Evolutionary conservation across 805 yeast genomes (phyloP), one percentile per base, ranked within the genome.

Genomic region (Metschnikowia vanudenii): DNA sequence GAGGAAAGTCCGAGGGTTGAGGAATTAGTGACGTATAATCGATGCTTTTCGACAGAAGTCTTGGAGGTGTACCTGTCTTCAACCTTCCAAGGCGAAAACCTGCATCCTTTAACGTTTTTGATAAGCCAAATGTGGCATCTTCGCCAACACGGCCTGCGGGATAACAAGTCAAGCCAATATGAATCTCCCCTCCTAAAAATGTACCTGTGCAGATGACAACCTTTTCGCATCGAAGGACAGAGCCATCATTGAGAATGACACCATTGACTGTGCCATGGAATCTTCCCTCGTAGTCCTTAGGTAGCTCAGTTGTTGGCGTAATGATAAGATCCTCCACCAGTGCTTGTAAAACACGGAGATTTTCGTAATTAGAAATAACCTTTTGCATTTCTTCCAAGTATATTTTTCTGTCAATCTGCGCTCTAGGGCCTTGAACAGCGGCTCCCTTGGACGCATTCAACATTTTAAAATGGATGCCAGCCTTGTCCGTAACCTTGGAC

Each of bases 361-460:
- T 80, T 9, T 73, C 69, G 61, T 84, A 84, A 50, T 67, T 63
- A 34, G 66, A 61, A 18, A 94, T 71, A 46, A 74, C 82, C 2
- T 65, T 57, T 60, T 88, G 96, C 97, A 94, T 90, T 58, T 87
- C 90, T 13, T 63, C 59, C 56, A 85, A 68, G 62, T 94, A 94
- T 1, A 92, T 74, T 37, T 79, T 71, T 53, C 99, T 73, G 64
- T 94, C 99, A 26, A 94, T 92, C 67, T 94, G 99, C 1, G 97
- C 97, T 49, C 99, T 69, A 7, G 97, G 97, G 0, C 99, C 98
- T 88, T 97, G 96, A 1, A 92, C 98, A 0, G 99, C 99, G 0
- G 96, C 87, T 2, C 99, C 99, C 53, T 89, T 79, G 1, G 96
- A 85, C 38, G 84, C 75, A 63, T 94, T 94, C 52, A 94, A 72